phyloP scores from a whole-genome alignment of 148 eudicot species.

The Suaeda aralocaspica region DNA sequence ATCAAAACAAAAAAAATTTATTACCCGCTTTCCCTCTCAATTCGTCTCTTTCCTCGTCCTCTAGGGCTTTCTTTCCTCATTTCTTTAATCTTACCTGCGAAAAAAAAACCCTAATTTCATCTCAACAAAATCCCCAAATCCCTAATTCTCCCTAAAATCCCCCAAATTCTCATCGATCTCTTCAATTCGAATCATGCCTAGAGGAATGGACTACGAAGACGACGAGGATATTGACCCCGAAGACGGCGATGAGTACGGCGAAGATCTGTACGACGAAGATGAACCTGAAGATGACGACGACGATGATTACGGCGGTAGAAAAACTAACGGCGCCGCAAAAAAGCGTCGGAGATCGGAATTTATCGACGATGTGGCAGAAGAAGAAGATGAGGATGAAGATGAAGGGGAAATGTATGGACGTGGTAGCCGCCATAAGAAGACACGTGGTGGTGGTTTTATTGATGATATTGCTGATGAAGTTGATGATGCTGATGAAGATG shows the following conservation, averaged over 20 bases:
- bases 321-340: slow-evolving; percentile 21
- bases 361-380: slow-evolving; percentile 71
- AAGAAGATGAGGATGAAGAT: slow-evolving; percentile 70
- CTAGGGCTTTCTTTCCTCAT: slow-evolving; percentile 10
- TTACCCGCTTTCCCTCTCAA: slow-evolving; percentile 6
- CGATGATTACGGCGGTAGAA: slow-evolving; percentile 15
- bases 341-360: slow-evolving; percentile 59
- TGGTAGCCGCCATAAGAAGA: slow-evolving; percentile 24
- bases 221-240: slow-evolving; percentile 51
- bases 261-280: slow-evolving; percentile 31
- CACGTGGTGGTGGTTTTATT: slow-evolving; percentile 38
- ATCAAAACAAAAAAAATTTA: slow-evolving; percentile 1
- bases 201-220: slow-evolving; percentile 30
- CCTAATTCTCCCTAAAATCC: background rate
- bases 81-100: too few relatives aligned
- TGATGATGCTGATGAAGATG: slow-evolving; percentile 80
- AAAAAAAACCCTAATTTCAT: slow-evolving; percentile 11
- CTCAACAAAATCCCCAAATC: slow-evolving; percentile 1
- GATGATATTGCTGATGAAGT: slow-evolving; percentile 59
- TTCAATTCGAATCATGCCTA: slow-evolving; percentile 16
- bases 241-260: slow-evolving; percentile 32
- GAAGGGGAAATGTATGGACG: slow-evolving; percentile 39
- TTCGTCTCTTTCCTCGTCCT: background rate
- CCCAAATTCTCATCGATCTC: slow-evolving; percentile 7
- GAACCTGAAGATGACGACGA: slow-evolving; percentile 42